phyloP scores from a whole-genome alignment of 768 basidiomycete species.

The Botryobasidium botryosum region DNA sequence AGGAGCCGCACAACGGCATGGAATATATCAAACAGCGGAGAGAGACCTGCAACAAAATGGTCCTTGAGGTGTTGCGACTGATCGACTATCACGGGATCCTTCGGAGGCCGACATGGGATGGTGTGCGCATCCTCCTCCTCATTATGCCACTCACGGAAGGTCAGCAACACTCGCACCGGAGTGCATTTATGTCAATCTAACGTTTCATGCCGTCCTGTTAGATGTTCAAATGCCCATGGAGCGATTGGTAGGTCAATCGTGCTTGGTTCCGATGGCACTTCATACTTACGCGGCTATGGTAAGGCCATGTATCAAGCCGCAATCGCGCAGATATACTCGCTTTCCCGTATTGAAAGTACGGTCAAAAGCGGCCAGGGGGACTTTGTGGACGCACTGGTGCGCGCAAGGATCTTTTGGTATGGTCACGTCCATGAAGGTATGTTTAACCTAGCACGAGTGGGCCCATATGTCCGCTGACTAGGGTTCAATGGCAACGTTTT shows the following conservation, averaged over 20 bases:
- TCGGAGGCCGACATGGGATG: constrained; percentile 73
- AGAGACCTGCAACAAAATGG: constrained; percentile 46
- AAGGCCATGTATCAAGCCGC: constrained; percentile 65
- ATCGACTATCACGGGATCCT: constrained; percentile 67
- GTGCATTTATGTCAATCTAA: neutral
- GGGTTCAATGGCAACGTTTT: neutral
- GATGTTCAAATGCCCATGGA: constrained; percentile 31
- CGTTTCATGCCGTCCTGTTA: constrained; percentile 14
- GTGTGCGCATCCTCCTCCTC: constrained; percentile 61
- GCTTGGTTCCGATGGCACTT: neutral
- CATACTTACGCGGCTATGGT: neutral
- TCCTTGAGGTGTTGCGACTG: constrained; percentile 58
- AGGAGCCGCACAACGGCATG: constrained; percentile 23
- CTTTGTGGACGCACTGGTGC: constrained; percentile 41
- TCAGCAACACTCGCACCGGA: constrained; percentile 22
- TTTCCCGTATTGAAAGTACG: constrained; percentile 43
- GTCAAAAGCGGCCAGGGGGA: constrained; percentile 33
- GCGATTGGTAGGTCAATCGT: constrained; percentile 22
- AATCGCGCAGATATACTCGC: constrained; percentile 60
- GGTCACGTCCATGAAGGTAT: constrained; percentile 60
- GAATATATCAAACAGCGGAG: constrained; percentile 27
- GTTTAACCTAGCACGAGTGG: neutral
- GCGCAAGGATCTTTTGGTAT: constrained; percentile 81
- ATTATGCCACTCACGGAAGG: constrained; percentile 74
- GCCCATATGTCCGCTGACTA: neutral